A percentile compares a stretch with the other conserved stretches of the same genome.
These are phyloP conservation scores for Zasmidium citrigriseum DNA, from an alignment of 2,329 filamentous ascomycete genomes.

Conservation along the genomic window DNA sequence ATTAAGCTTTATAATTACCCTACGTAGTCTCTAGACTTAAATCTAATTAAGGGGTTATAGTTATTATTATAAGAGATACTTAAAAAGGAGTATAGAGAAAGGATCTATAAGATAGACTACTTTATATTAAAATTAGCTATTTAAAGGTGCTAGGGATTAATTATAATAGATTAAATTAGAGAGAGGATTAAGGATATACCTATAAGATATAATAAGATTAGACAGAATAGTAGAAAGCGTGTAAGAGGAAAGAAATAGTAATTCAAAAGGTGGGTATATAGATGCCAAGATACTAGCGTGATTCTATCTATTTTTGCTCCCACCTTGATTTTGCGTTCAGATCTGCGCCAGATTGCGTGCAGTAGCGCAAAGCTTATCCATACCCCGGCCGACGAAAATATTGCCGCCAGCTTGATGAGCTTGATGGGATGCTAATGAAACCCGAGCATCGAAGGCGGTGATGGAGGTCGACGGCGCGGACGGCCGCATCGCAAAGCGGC, in stretches of 20 bases:
- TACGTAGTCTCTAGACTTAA: neutral
- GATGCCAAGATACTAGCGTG: too few relatives aligned
- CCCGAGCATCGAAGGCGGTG: neutral
- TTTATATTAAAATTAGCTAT: neutral
- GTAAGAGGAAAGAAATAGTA: too few relatives aligned
- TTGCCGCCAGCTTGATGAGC: neutral
- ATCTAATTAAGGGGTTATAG: constrained; percentile 1
- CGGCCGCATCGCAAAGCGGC: constrained; percentile 62
- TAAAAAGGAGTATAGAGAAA: neutral
- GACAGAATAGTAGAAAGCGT: too few relatives aligned
- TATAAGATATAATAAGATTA: too few relatives aligned
- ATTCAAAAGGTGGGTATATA: too few relatives aligned
- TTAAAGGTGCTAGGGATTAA: too few relatives aligned
- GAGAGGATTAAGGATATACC: too few relatives aligned
- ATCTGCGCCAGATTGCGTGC: neutral
- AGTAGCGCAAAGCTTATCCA: neutral
- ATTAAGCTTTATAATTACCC: too few relatives aligned
- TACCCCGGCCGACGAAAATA: neutral
- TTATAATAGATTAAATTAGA: too few relatives aligned
- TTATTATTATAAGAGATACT: constrained; percentile 5
- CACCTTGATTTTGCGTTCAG: too few relatives aligned
- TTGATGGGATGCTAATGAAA: neutral
- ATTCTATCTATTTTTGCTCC: too few relatives aligned
- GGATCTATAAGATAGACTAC: neutral
- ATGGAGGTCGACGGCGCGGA: constrained; percentile 19